phyloP scores from a whole-genome alignment of 306 rosid genomes.

The Vicia villosa region DNA sequence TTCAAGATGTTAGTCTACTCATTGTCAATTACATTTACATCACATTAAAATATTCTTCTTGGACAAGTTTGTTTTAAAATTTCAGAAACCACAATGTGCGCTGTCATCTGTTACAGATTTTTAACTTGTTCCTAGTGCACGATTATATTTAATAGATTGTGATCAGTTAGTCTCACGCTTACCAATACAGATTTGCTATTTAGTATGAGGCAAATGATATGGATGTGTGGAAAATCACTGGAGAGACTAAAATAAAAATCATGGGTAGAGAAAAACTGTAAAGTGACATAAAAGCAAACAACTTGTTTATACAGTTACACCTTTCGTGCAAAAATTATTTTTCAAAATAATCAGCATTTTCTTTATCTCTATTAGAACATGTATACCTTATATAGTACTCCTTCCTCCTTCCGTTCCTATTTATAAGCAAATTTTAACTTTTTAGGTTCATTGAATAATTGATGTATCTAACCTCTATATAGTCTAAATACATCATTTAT shows the following conservation, averaged over 20 bases:
- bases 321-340: not conserved
- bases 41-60: not conserved
- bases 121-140: constrained; percentile 24
- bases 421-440: too few relatives aligned
- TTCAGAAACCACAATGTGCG: constrained; percentile 13
- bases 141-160: not conserved
- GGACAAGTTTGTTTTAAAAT: constrained; percentile 6
- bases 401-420: too few relatives aligned
- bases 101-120: constrained; percentile 3
- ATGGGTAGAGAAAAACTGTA: constrained; percentile 6
- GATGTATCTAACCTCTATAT: too few relatives aligned
- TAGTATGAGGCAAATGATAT: constrained; percentile 8
- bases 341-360: constrained; percentile 5
- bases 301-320: not conserved
- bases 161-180: not conserved
- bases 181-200: not conserved
- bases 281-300: not conserved
- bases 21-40: constrained; percentile 25
- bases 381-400: constrained; percentile 15
- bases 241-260: not conserved
- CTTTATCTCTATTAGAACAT: not conserved
- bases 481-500: too few relatives aligned
- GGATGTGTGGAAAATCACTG: not conserved
- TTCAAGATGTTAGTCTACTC: constrained; percentile 30
- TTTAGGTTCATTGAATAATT: too few relatives aligned